A percentile compares a stretch with the other conserved stretches of the same genome.
Evolutionary conservation across 768 basidiomycete species (phyloP).

Genomic region (Trametes elegans): DNA sequence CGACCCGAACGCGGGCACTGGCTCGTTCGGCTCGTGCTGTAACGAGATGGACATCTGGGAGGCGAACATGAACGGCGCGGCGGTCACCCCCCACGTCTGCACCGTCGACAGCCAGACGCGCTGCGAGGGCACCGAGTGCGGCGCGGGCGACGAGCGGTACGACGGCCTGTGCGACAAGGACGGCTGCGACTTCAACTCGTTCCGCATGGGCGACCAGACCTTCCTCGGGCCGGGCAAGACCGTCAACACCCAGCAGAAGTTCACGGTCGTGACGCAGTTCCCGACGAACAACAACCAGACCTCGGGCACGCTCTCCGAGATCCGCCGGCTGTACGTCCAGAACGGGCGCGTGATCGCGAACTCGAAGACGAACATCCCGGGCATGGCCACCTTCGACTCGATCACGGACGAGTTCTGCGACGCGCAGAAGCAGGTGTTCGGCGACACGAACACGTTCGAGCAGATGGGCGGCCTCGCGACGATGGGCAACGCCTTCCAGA

Average conservation of each 20-base stretch:
- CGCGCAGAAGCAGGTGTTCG: slow-evolving; percentile 44
- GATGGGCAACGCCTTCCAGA: slow-evolving; percentile 35
- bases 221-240: slow-evolving; percentile 49
- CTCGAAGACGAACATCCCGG: slow-evolving; percentile 46
- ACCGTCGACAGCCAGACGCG: slow-evolving; percentile 42
- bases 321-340: slow-evolving; percentile 57
- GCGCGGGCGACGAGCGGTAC: slow-evolving; percentile 34
- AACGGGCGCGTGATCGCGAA: slow-evolving; percentile 52
- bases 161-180: slow-evolving; percentile 51
- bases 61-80: slow-evolving; percentile 32
- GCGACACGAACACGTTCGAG: slow-evolving; percentile 43
- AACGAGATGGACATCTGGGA: slow-evolving; percentile 38
- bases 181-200: slow-evolving; percentile 65
- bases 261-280: slow-evolving; percentile 64
- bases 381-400: slow-evolving; percentile 42
- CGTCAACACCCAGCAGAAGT: slow-evolving; percentile 48
- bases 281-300: slow-evolving; percentile 44
- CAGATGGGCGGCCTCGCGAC: slow-evolving; percentile 40
- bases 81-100: slow-evolving; percentile 31
- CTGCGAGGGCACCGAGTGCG: slow-evolving; percentile 45
- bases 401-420: slow-evolving; percentile 50
- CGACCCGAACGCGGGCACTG: slow-evolving; percentile 30
- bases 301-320: slow-evolving; percentile 48
- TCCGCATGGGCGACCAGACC: slow-evolving; percentile 46
- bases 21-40: slow-evolving; percentile 33